These are phyloP conservation scores for Amphicarpaea edgeworthii DNA, from an alignment of 306 rosid species.

Conservation along the genomic window DNA sequence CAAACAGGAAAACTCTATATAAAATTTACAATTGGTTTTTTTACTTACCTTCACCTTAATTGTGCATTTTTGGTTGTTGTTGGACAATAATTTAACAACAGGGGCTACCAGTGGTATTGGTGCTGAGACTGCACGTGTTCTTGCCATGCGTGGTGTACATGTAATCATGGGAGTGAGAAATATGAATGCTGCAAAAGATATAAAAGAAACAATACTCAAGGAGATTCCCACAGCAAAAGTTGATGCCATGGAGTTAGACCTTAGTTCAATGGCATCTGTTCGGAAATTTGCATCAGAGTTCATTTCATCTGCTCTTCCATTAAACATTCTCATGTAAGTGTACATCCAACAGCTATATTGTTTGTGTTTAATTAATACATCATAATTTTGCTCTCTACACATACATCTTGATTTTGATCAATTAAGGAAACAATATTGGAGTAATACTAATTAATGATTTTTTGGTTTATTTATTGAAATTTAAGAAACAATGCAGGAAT, in stretches of 20 bases:
- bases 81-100: constrained; percentile 27
- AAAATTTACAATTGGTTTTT: not conserved
- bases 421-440: not conserved
- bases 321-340: constrained; percentile 75
- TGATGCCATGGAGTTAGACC: constrained; percentile 3
- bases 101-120: constrained; percentile 62
- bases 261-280: constrained; percentile 12
- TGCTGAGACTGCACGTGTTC: not conserved
- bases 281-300: constrained; percentile 31
- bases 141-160: not conserved
- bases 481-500: constrained; percentile 87
- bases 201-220: too few relatives aligned
- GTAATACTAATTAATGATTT: constrained; percentile 27
- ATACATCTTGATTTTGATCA: not conserved
- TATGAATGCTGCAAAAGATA: too few relatives aligned
- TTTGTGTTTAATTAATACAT: not conserved
- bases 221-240: not conserved
- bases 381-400: not conserved
- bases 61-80: not conserved
- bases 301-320: too few relatives aligned
- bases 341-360: too few relatives aligned
- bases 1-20: not conserved
- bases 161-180: constrained; percentile 1
- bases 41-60: not conserved
- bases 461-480: constrained; percentile 35